phyloP scores from a whole-genome alignment of 2,329 filamentous ascomycete species.

The Bertia moriformis region DNA sequence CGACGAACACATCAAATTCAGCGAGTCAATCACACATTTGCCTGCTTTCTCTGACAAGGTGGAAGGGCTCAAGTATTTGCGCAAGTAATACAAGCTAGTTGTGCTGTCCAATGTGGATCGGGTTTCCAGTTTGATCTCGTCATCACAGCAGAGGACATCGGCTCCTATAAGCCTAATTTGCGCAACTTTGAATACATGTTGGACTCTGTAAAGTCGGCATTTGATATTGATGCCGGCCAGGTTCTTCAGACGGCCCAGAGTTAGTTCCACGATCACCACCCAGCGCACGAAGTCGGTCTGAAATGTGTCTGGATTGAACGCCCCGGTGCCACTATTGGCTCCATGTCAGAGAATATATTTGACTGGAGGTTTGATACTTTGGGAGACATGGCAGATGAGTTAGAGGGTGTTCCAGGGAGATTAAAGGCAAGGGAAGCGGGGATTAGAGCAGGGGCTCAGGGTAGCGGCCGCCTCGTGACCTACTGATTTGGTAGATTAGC shows the following conservation, averaged over 20 bases:
- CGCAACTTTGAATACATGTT: conserved; percentile 56
- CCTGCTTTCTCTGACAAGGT: conserved; percentile 39
- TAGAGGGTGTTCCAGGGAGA: conserved; percentile 15
- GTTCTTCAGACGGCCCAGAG: conserved; percentile 57
- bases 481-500: too few relatives aligned
- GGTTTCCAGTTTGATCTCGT: conserved; percentile 39
- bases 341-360: conserved; percentile 23
- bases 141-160: conserved; percentile 57
- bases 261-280: conserved; percentile 55
- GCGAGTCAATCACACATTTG: conserved; percentile 34
- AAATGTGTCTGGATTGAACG: conserved; percentile 47
- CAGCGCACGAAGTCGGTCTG: conserved; percentile 43
- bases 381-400: conserved; percentile 43
- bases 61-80: conserved; percentile 6
- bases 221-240: conserved; percentile 36
- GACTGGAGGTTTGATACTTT: conserved; percentile 44
- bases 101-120: conserved; percentile 43
- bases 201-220: conserved; percentile 30
- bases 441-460: too few relatives aligned
- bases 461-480: too few relatives aligned
- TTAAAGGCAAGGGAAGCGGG: too few relatives aligned
- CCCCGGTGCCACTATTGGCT: conserved; percentile 20
- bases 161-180: conserved; percentile 54
- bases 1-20: conserved; percentile 31
- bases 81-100: conserved; percentile 23